Percentiles rank a stretch among this genome's conserved stretches.
These are phyloP conservation scores for Flaveria ramosissima DNA, from an alignment of 129 eudicot genomes.

Conservation along the genomic window DNA sequence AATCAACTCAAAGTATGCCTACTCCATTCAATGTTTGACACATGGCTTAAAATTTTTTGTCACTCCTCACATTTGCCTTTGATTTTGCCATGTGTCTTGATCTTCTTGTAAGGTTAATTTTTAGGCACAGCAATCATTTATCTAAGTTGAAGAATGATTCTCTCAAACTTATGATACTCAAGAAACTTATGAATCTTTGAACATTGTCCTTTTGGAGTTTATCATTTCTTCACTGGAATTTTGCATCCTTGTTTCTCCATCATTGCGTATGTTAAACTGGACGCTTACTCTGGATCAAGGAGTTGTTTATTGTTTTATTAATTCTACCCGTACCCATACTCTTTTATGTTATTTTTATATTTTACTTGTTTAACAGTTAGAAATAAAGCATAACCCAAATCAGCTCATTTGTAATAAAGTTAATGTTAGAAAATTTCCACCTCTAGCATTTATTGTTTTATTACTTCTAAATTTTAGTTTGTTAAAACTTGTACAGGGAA, in stretches of 20 bases:
- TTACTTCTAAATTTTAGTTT: not conserved
- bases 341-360: not conserved
- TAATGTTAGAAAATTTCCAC: not conserved
- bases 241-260: not conserved
- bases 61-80: not conserved
- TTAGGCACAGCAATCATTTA: not conserved
- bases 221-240: not conserved
- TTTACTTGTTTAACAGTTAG: not conserved
- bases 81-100: not conserved
- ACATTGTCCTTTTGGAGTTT: not conserved
- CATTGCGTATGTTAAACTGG: not conserved
- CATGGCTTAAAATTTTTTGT: not conserved
- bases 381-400: not conserved
- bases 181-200: not conserved
- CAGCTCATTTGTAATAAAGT: not conserved
- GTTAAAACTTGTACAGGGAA: constrained; percentile 42
- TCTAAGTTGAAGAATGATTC: not conserved
- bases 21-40: not conserved
- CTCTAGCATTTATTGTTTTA: not conserved
- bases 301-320: not conserved
- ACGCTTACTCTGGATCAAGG: not conserved
- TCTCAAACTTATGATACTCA: not conserved
- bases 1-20: not conserved
- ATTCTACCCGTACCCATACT: not conserved
- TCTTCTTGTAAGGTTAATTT: not conserved